A percentile compares a stretch with the other conserved stretches of the same genome.
phyloP scores from a whole-genome alignment of 2,329 filamentous ascomycete genomes.

The Chaetomium strumarium region DNA sequence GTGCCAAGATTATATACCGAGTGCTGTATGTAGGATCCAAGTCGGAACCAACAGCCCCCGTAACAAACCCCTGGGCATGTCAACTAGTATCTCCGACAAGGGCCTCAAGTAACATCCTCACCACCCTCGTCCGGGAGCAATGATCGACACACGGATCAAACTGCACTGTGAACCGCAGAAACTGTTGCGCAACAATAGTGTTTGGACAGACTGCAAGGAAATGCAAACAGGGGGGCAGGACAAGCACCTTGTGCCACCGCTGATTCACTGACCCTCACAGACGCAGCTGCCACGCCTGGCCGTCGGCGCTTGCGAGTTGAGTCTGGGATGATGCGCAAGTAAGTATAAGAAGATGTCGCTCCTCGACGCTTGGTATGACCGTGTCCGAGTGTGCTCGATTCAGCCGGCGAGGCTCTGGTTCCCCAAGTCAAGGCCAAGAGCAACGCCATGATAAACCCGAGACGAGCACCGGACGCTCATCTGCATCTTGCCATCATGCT shows the following conservation, averaged over 20 bases:
- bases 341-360: neutral
- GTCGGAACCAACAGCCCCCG: neutral
- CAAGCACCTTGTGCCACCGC: slow-evolving; percentile 4
- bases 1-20: too few species aligned
- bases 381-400: neutral
- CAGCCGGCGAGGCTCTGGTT: neutral
- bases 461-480: neutral
- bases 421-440: neutral
- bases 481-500: slow-evolving; percentile 13
- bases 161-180: slow-evolving; percentile 3
- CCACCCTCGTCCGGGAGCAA: neutral
- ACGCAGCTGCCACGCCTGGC: neutral
- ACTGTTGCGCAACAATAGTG: slow-evolving; percentile 1
- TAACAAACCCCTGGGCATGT: neutral
- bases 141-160: slow-evolving; percentile 7
- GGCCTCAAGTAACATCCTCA: neutral
- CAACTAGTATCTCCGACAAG: neutral
- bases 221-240: neutral
- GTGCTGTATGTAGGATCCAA: neutral
- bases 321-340: neutral
- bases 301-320: neutral
- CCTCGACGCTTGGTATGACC: neutral
- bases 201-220: neutral
- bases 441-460: neutral
- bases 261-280: neutral